Conservation (phyloP, 495 filamentous ascomycete genomes). For the Penicillium riverlandense region DNA sequence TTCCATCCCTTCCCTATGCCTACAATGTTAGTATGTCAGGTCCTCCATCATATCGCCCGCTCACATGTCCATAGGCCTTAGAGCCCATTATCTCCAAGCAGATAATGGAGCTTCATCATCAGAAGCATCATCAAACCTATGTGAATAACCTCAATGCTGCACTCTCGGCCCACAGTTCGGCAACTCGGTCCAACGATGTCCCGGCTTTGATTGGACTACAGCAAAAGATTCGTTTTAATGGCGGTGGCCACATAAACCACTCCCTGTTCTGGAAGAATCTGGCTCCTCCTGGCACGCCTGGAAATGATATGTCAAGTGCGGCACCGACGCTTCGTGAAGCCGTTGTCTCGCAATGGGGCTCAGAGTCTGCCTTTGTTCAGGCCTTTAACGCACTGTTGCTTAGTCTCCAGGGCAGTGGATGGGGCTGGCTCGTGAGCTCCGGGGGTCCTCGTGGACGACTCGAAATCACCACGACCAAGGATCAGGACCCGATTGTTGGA, state of each 20-base stretch:
- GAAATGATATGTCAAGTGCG: conserved; percentile 58
- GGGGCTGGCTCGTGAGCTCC: conserved; percentile 84
- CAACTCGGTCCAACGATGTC: conserved; percentile 38
- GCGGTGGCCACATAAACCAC: conserved; percentile 90
- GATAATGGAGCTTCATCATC: conserved; percentile 90
- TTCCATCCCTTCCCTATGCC: conserved; percentile 36
- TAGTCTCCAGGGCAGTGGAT: conserved; percentile 86
- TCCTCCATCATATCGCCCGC: neutral
- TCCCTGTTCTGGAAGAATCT: conserved; percentile 90
- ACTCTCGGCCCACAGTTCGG: conserved; percentile 39
- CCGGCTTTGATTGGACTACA: conserved; percentile 64
- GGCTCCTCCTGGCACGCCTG: conserved; percentile 53
- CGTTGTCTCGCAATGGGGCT: conserved; percentile 67
- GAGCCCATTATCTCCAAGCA: conserved; percentile 88
- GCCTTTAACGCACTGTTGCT: conserved; percentile 66
- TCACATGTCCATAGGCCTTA: conserved; percentile 48
- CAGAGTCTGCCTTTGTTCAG: conserved; percentile 57
- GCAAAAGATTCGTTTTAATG: conserved; percentile 89
- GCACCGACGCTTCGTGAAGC: conserved; percentile 46
- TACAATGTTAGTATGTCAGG: conserved; percentile 27
- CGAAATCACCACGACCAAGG: conserved; percentile 66
- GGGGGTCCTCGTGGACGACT: conserved; percentile 56
- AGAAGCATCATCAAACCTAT: conserved; percentile 61
- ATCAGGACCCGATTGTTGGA: conserved; percentile 84
- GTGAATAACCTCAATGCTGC: conserved; percentile 55